Conservation (phyloP, 441 rosid genomes). For the Populus hybrid region DNA sequence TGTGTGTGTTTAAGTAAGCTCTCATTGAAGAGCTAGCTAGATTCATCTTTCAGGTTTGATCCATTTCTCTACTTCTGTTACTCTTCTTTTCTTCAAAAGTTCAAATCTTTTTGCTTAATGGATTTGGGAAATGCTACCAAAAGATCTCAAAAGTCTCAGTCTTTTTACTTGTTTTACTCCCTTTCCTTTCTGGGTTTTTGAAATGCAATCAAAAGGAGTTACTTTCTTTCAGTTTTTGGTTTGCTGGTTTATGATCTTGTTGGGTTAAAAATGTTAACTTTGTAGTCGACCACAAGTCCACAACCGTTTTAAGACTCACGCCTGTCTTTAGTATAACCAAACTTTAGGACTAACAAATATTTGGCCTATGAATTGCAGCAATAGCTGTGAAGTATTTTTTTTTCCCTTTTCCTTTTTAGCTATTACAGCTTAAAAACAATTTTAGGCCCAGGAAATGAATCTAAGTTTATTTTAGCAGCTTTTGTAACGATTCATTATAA, state of each 20-base stretch:
- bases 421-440: neutral
- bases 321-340: neutral
- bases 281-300: neutral
- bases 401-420: neutral
- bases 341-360: neutral
- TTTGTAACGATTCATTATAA: neutral
- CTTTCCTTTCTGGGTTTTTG: neutral
- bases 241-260: neutral
- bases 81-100: neutral
- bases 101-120: neutral
- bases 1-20: neutral
- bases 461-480: neutral
- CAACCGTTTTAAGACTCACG: neutral
- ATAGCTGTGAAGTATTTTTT: neutral
- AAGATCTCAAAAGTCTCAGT: neutral
- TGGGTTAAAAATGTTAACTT: neutral
- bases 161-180: neutral
- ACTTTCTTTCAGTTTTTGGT: neutral
- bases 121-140: neutral
- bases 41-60: slow-evolving; percentile 7
- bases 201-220: neutral
- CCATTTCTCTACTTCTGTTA: neutral
- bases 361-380: neutral
- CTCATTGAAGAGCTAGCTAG: neutral
- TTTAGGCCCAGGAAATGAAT: neutral